Conservation (phyloP, 2,329 filamentous ascomycete species). For the Stagonosporopsis chrysanthemi region DNA sequence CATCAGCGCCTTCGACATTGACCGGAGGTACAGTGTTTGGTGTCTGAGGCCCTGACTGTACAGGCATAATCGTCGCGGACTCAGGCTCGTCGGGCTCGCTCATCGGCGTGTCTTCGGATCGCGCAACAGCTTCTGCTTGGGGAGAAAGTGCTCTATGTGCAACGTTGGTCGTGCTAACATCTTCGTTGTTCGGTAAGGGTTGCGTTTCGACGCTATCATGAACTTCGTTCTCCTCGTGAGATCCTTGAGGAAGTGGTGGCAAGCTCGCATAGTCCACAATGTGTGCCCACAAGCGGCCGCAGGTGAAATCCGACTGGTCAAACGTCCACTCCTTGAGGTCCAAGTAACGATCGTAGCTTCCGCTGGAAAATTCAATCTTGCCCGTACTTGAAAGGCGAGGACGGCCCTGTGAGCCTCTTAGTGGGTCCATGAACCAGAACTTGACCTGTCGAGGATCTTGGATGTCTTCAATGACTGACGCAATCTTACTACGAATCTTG, state of each 20-base stretch:
- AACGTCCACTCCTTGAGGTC: conserved; percentile 39
- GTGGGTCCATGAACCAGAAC: conserved; percentile 50
- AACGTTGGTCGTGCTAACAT: not conserved
- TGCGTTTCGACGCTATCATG: conserved; percentile 5
- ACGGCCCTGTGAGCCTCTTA: conserved; percentile 37
- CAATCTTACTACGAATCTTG: conserved; percentile 43
- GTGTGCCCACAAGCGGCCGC: conserved; percentile 46
- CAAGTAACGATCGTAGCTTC: conserved; percentile 36
- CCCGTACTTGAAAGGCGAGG: conserved; percentile 43
- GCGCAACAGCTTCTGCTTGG: conserved; percentile 19
- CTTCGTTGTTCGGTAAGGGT: not conserved
- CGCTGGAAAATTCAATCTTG: conserved; percentile 44
- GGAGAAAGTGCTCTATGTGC: conserved; percentile 7
- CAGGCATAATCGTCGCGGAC: conserved; percentile 9
- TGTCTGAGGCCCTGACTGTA: conserved; percentile 12
- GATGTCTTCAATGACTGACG: conserved; percentile 34
- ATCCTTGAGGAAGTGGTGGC: conserved; percentile 37
- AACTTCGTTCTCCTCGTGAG: conserved; percentile 25
- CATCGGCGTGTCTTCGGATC: conserved; percentile 49
- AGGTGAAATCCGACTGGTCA: conserved; percentile 30
- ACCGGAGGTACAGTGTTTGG: conserved; percentile 3
- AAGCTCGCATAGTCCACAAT: conserved; percentile 41
- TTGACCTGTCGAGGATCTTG: conserved; percentile 50
- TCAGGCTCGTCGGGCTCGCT: conserved; percentile 48
- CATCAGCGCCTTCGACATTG: conserved; percentile 23